Conservation (phyloP, 1,284 basidiomycete genomes). For the Ustilago crameri region DNA sequence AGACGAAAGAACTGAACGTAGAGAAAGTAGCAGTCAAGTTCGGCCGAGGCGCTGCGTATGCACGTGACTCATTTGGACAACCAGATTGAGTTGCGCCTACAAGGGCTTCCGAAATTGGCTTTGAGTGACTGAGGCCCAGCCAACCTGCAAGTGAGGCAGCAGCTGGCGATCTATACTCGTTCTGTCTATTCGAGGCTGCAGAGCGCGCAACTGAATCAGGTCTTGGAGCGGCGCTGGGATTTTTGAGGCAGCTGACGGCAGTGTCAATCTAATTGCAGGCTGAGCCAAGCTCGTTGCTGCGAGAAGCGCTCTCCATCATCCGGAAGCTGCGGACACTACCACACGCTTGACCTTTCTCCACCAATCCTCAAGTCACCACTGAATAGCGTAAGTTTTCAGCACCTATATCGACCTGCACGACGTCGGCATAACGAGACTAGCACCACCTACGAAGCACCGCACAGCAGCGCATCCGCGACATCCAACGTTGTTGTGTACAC, state of each 20-base stretch:
- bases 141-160: background rate
- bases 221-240: background rate
- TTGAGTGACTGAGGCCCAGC: too few species aligned
- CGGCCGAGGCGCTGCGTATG: too few species aligned
- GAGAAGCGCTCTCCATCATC: constrained; percentile 39
- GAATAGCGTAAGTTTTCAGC: constrained; percentile 47
- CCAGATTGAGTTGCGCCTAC: too few species aligned
- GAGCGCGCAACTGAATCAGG: background rate
- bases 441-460: background rate
- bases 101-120: too few species aligned
- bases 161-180: background rate
- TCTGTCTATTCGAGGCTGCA: constrained; percentile 1
- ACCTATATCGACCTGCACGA: constrained; percentile 11
- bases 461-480: background rate
- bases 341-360: constrained; percentile 38
- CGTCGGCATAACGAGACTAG: constrained; percentile 1
- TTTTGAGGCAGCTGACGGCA: constrained; percentile 1
- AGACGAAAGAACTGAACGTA: too few species aligned
- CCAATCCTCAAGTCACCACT: constrained; percentile 51
- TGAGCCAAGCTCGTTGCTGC: background rate
- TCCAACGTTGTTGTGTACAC: background rate
- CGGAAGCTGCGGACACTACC: constrained; percentile 20
- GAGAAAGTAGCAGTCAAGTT: too few species aligned
- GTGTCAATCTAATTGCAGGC: background rate
- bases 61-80: too few species aligned